A percentile compares a stretch with the other conserved stretches of the same genome.
Conservation (phyloP, 2,329 filamentous ascomycete species). For the Helminthosporium solani region DNA sequence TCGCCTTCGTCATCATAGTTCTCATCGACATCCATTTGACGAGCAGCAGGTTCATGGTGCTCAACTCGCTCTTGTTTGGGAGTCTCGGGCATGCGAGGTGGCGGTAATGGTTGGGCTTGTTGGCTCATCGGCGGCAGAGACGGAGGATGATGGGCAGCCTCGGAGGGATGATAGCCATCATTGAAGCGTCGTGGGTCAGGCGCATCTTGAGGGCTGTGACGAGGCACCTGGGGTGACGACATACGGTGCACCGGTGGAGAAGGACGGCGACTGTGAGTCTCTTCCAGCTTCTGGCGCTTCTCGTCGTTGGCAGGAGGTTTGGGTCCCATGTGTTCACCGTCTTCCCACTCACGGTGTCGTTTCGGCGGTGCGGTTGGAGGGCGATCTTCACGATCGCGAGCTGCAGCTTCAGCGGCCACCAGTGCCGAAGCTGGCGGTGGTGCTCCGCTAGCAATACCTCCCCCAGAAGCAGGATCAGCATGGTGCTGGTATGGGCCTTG, state of each 20-base stretch:
- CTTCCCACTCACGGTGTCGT: conserved; percentile 89
- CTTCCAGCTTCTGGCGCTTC: conserved; percentile 80
- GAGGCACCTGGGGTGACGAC: conserved; percentile 61
- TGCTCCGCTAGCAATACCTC: conserved; percentile 67
- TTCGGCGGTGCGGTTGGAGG: conserved; percentile 75
- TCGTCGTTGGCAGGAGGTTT: conserved; percentile 83
- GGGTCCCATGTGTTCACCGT: conserved; percentile 67
- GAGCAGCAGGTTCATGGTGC: conserved; percentile 76
- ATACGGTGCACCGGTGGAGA: conserved; percentile 51
- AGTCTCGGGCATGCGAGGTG: conserved; percentile 57
- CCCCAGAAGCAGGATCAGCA: conserved; percentile 59
- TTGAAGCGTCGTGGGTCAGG: conserved; percentile 64
- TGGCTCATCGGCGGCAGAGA: conserved; percentile 54
- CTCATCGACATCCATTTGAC: conserved; percentile 96
- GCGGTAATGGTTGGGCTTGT: conserved; percentile 50
- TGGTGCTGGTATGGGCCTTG: conserved; percentile 80
- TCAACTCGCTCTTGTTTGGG: conserved; percentile 48
- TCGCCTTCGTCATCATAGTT: conserved; percentile 95
- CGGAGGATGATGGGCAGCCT: conserved; percentile 83
- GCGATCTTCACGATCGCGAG: conserved; percentile 68
- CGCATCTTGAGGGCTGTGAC: conserved; percentile 69
- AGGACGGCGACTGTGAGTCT: conserved; percentile 72
- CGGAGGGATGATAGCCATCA: conserved; percentile 86
- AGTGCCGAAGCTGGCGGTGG: conserved; percentile 65
- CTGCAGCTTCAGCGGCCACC: conserved; percentile 67